phyloP scores from a whole-genome alignment of 495 filamentous ascomycete genomes.

The Cercophora newfieldiana region DNA sequence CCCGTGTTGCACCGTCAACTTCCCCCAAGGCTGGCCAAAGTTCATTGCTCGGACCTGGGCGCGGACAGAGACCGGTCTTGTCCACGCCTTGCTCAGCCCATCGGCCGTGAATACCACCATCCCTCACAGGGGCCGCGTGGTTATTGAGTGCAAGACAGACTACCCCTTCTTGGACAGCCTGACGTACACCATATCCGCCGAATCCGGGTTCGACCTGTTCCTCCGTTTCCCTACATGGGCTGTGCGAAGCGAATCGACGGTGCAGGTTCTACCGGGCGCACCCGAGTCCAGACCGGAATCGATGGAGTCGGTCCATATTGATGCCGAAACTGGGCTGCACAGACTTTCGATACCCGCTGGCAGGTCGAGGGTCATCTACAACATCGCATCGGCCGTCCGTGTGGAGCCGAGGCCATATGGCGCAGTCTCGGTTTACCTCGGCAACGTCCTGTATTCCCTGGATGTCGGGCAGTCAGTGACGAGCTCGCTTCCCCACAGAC shows the following conservation, averaged over 20 bases:
- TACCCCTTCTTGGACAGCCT: constrained; percentile 56
- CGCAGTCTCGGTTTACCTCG: constrained; percentile 55
- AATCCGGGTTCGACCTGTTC: constrained; percentile 45
- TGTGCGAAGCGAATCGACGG: constrained; percentile 23
- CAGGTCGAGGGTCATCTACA: constrained; percentile 26
- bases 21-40: constrained; percentile 61
- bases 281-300: not conserved
- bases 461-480: constrained; percentile 34
- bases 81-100: constrained; percentile 45
- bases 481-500: constrained; percentile 17
- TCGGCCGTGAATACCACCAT: constrained; percentile 29
- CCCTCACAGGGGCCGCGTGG: not conserved
- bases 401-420: constrained; percentile 47
- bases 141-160: constrained; percentile 40
- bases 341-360: constrained; percentile 33
- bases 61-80: constrained; percentile 35
- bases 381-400: constrained; percentile 28
- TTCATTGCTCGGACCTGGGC: constrained; percentile 42
- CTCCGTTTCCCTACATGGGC: constrained; percentile 51
- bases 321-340: constrained; percentile 33
- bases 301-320: not conserved
- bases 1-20: constrained; percentile 64
- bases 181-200: constrained; percentile 47
- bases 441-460: constrained; percentile 56
- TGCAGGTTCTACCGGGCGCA: constrained; percentile 27